A percentile compares a stretch with the other conserved stretches of the same genome.
Conservation (phyloP, 73 alveolate species). For the Paramecium pentaurelia region DNA sequence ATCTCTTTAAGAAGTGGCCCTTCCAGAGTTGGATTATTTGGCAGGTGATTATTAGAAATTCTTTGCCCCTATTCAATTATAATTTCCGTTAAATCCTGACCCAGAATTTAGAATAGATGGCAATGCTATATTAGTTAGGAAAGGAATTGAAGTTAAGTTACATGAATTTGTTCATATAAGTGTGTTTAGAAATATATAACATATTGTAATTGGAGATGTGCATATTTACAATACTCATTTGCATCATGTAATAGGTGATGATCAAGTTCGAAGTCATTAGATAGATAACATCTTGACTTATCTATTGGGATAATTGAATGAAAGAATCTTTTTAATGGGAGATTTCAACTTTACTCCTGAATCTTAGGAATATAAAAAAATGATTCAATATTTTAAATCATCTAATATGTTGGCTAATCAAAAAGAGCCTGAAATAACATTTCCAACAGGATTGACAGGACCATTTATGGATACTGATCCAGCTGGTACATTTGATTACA, state of each 20-base stretch:
- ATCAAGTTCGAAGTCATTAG: slow-evolving; percentile 60
- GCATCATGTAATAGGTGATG: slow-evolving; percentile 68
- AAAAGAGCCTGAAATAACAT: slow-evolving; percentile 76
- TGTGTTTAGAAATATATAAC: slow-evolving; percentile 65
- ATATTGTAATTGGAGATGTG: slow-evolving; percentile 18
- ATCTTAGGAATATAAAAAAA: slow-evolving; percentile 52
- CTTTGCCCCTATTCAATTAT: slow-evolving; percentile 39
- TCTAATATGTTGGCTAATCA: slow-evolving; percentile 58
- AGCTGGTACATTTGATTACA: slow-evolving; percentile 72
- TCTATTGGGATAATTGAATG: slow-evolving; percentile 31
- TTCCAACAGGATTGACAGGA: slow-evolving; percentile 81
- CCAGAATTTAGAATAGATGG: slow-evolving; percentile 78
- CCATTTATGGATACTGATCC: slow-evolving; percentile 82
- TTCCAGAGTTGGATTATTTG: background rate
- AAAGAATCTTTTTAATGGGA: slow-evolving; percentile 65
- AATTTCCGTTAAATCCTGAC: slow-evolving; percentile 60
- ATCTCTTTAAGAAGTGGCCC: slow-evolving; percentile 45
- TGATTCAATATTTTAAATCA: slow-evolving; percentile 63
- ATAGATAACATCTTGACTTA: slow-evolving; percentile 45
- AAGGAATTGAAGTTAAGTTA: slow-evolving; percentile 39
- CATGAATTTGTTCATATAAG: slow-evolving; percentile 60
- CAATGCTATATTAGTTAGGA: slow-evolving; percentile 61
- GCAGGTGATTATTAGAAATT: background rate
- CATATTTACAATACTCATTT: slow-evolving; percentile 72
- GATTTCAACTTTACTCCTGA: slow-evolving; percentile 72